Conservation (phyloP, 1,139 yeast species). For the Pneumocystis jirovecii region DNA sequence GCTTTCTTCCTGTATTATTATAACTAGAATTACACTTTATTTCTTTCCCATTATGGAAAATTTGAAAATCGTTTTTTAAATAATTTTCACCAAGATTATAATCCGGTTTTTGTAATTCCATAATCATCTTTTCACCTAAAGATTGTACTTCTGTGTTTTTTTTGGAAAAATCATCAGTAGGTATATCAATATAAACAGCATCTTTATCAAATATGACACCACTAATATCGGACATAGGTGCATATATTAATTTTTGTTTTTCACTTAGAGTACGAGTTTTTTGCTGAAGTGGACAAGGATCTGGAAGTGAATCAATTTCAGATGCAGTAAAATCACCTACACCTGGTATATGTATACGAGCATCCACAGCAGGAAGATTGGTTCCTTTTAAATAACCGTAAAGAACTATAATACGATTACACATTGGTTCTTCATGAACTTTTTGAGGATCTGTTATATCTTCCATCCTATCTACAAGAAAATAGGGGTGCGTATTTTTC, state of each 20-base stretch:
- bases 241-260: slow-evolving; percentile 83
- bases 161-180: slow-evolving; percentile 27
- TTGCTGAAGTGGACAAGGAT: slow-evolving; percentile 82
- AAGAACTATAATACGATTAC: slow-evolving; percentile 77
- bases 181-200: slow-evolving; percentile 91
- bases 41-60: slow-evolving; percentile 38
- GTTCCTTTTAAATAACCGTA: slow-evolving; percentile 95
- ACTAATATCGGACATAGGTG: slow-evolving; percentile 98
- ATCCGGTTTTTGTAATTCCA: slow-evolving; percentile 58
- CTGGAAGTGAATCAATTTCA: slow-evolving; percentile 77
- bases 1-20: slow-evolving; percentile 29
- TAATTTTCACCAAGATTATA: slow-evolving; percentile 45
- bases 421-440: slow-evolving; percentile 62
- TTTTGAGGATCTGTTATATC: slow-evolving; percentile 86
- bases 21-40: slow-evolving; percentile 25
- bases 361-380: slow-evolving; percentile 56
- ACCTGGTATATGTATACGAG: slow-evolving; percentile 87
- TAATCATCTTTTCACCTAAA: slow-evolving; percentile 67
- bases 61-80: slow-evolving; percentile 53
- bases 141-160: slow-evolving; percentile 41
- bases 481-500: slow-evolving; percentile 96
- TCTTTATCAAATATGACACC: slow-evolving; percentile 94
- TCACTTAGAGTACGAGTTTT: slow-evolving; percentile 84
- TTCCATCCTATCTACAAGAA: slow-evolving; percentile 82
- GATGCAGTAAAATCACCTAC: slow-evolving; percentile 75